These are phyloP conservation scores for Phytophthora cryptogea DNA, from an alignment of 352 stramenopile genomes.

Conservation along the genomic window DNA sequence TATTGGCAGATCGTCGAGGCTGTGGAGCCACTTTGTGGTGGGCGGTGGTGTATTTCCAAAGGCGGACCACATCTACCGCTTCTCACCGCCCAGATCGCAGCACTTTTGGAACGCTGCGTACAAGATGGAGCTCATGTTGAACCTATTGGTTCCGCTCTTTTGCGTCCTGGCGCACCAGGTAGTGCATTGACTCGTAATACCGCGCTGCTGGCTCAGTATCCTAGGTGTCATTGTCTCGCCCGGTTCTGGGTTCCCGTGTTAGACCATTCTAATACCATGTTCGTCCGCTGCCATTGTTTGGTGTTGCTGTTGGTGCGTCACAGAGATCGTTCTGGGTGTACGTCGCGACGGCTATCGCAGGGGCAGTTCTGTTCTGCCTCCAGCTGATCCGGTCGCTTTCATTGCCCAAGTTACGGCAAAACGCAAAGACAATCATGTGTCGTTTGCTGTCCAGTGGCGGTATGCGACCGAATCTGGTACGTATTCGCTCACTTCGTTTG, in stretches of 20 bases:
- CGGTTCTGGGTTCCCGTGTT: slow-evolving; percentile 1
- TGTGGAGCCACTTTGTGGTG: slow-evolving; percentile 81
- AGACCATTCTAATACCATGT: slow-evolving; percentile 23
- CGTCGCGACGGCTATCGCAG: slow-evolving; percentile 60
- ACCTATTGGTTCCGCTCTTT: slow-evolving; percentile 76
- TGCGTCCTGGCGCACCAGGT: slow-evolving; percentile 84
- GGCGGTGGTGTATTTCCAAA: slow-evolving; percentile 73
- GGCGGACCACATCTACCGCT: slow-evolving; percentile 80
- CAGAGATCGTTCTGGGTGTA: slow-evolving; percentile 86
- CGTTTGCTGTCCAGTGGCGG: slow-evolving; percentile 64
- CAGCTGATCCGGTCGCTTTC: slow-evolving; percentile 80
- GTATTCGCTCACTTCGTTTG: slow-evolving; percentile 1
- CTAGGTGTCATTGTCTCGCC: slow-evolving; percentile 4
- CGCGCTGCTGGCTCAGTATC: background rate
- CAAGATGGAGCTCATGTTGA: slow-evolving; percentile 82
- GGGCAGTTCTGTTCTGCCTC: slow-evolving; percentile 57
- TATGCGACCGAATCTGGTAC: slow-evolving; percentile 60
- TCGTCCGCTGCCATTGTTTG: slow-evolving; percentile 10
- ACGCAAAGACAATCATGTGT: slow-evolving; percentile 78
- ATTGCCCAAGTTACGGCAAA: slow-evolving; percentile 61
- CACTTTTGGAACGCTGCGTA: slow-evolving; percentile 84
- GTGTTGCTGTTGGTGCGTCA: slow-evolving; percentile 9
- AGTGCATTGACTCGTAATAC: slow-evolving; percentile 25
- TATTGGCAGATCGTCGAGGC: slow-evolving; percentile 54
- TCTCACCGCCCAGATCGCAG: slow-evolving; percentile 66